Evolutionary conservation across 257 asterid genomes (phyloP).

Genomic region (Forsythia viridissima): DNA sequence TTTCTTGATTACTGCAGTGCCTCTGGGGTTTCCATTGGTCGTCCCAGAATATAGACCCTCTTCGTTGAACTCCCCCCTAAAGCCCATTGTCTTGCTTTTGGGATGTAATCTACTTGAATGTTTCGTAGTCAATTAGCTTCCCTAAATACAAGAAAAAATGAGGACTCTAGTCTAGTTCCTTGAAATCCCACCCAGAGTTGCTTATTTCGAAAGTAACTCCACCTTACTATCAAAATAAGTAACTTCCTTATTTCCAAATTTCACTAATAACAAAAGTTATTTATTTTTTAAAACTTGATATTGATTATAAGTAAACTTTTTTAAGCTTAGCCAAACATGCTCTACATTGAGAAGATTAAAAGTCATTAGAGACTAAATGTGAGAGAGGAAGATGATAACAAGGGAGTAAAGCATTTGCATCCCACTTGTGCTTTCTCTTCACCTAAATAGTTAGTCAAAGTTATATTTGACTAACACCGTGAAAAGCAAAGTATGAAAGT

Average conservation of each 20-base stretch:
- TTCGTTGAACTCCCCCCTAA: conserved; percentile 28
- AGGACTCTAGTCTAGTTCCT: not conserved
- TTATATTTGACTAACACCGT: not conserved
- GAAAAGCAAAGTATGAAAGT: not conserved
- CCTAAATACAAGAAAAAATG: conserved; percentile 3
- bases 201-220: not conserved
- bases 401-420: not conserved
- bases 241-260: not conserved
- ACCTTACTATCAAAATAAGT: not conserved
- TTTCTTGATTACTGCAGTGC: conserved; percentile 20
- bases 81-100: conserved; percentile 30
- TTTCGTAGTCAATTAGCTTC: conserved; percentile 9
- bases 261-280: not conserved
- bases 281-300: not conserved
- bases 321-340: not conserved
- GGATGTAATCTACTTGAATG: conserved; percentile 11
- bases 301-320: not conserved
- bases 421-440: not conserved
- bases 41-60: conserved; percentile 24
- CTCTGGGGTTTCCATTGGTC: conserved; percentile 18
- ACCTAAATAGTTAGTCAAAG: not conserved
- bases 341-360: not conserved
- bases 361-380: not conserved
- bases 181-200: not conserved
- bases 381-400: not conserved